Percentiles rank a stretch among this genome's conserved stretches.
These are phyloP conservation scores for Suhomyces pyralidae DNA, from an alignment of 805 yeast species.

Conservation along the genomic window DNA sequence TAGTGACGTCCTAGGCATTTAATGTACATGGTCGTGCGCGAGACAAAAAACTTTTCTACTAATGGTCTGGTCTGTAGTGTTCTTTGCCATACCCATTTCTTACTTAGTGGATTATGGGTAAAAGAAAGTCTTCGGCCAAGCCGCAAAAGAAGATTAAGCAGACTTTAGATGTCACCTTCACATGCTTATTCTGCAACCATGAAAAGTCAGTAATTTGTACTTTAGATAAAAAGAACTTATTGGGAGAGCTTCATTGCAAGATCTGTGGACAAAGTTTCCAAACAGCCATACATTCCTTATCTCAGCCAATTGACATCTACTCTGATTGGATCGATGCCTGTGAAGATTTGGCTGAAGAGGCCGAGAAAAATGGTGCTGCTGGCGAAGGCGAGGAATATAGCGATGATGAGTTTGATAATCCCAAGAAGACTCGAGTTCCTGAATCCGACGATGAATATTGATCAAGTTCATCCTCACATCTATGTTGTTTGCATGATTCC, in stretches of 20 bases:
- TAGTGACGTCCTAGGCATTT: no score
- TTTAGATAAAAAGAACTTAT: slow-evolving; percentile 78
- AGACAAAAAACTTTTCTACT: background rate
- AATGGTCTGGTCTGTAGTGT: background rate
- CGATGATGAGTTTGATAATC: slow-evolving; percentile 30
- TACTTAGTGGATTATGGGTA: slow-evolving; percentile 48
- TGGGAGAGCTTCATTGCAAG: slow-evolving; percentile 85
- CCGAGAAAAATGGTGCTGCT: slow-evolving; percentile 23
- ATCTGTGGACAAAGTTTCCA: slow-evolving; percentile 94
- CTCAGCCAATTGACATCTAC: slow-evolving; percentile 92
- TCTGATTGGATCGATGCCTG: slow-evolving; percentile 98
- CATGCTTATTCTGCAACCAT: slow-evolving; percentile 93
- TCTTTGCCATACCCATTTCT: background rate
- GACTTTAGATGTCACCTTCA: slow-evolving; percentile 74
- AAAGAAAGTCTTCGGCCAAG: slow-evolving; percentile 78
- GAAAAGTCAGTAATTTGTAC: slow-evolving; percentile 88
- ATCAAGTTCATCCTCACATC: background rate
- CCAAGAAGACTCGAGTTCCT: slow-evolving; percentile 16
- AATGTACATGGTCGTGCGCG: background rate
- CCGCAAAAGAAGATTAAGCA: slow-evolving; percentile 79
- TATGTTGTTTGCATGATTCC: slow-evolving; percentile 1
- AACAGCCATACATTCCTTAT: slow-evolving; percentile 74
- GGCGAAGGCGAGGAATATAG: slow-evolving; percentile 29
- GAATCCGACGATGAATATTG: slow-evolving; percentile 31
- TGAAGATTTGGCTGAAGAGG: slow-evolving; percentile 78